phyloP scores from a whole-genome alignment of 345 rosid species.

The Populus euphratica region DNA sequence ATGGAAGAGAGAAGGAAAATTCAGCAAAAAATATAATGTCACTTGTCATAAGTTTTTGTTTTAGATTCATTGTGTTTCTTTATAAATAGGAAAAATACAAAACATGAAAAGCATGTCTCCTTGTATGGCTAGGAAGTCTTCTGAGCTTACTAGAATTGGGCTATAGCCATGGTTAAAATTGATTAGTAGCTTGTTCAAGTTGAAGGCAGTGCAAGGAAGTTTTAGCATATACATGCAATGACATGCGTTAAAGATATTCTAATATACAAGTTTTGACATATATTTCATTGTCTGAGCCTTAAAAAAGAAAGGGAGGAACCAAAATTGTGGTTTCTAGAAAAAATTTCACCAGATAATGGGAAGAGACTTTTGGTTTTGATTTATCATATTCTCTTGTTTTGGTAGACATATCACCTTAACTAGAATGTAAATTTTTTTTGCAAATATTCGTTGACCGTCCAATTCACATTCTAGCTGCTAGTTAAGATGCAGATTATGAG shows the following conservation, averaged over 20 bases:
- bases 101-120: no score
- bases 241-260: neutral
- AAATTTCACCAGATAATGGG: no score
- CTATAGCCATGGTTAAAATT: no score
- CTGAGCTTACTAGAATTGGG: no score
- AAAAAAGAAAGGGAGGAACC: neutral
- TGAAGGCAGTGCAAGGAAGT: no score
- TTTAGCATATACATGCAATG: no score
- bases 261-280: neutral
- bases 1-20: neutral
- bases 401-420: neutral
- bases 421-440: neutral
- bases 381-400: neutral
- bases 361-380: neutral
- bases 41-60: neutral
- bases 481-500: neutral
- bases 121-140: no score
- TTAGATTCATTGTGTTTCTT: neutral
- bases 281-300: neutral
- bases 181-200: no score
- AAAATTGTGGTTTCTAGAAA: neutral
- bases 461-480: neutral
- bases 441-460: neutral
- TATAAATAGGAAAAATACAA: no score
- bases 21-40: neutral